A percentile compares a stretch with the other conserved stretches of the same genome.
Evolutionary conservation across 140 eudicot species (phyloP).

Genomic region (Erigeron philadelphicus): DNA sequence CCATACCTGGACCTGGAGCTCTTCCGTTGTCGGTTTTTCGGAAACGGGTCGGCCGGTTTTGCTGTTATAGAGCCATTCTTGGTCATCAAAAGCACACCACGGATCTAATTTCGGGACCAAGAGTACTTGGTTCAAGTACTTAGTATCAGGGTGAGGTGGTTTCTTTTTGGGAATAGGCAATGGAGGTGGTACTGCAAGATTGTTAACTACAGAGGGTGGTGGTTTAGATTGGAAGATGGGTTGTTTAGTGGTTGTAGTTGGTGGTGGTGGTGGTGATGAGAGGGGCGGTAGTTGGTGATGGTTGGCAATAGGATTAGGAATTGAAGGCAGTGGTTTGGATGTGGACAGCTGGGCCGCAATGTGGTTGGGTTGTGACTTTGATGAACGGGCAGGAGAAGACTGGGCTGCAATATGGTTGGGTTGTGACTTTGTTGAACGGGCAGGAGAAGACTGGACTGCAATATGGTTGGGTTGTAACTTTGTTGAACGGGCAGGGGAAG

Average conservation of each 20-base stretch:
- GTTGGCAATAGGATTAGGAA: constrained; percentile 8
- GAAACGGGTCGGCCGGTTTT: constrained; percentile 25
- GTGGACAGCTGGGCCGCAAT: not conserved
- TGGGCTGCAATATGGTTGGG: constrained; percentile 25
- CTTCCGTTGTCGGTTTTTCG: constrained; percentile 29
- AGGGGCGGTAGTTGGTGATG: constrained; percentile 27
- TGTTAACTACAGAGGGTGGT: constrained; percentile 30
- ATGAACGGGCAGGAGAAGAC: constrained; percentile 13
- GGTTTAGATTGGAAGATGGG: constrained; percentile 28
- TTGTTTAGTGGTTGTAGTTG: constrained; percentile 20
- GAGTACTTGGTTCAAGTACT: constrained; percentile 40
- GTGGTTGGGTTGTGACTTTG: not conserved
- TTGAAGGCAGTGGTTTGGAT: constrained; percentile 12
- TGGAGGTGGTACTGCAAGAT: constrained; percentile 24
- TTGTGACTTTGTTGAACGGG: constrained; percentile 25
- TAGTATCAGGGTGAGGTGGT: constrained; percentile 57
- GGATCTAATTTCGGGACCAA: constrained; percentile 46
- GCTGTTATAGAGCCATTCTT: constrained; percentile 54
- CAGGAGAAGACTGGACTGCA: constrained; percentile 1
- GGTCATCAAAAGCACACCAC: constrained; percentile 51
- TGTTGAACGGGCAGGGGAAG: no score
- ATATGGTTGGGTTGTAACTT: no score
- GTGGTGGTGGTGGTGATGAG: constrained; percentile 21
- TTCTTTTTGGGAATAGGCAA: constrained; percentile 33
- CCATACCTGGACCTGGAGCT: constrained; percentile 50